Evolutionary conservation across 2,329 filamentous ascomycete genomes (phyloP).

Genomic region (Fusarium camptoceras): DNA sequence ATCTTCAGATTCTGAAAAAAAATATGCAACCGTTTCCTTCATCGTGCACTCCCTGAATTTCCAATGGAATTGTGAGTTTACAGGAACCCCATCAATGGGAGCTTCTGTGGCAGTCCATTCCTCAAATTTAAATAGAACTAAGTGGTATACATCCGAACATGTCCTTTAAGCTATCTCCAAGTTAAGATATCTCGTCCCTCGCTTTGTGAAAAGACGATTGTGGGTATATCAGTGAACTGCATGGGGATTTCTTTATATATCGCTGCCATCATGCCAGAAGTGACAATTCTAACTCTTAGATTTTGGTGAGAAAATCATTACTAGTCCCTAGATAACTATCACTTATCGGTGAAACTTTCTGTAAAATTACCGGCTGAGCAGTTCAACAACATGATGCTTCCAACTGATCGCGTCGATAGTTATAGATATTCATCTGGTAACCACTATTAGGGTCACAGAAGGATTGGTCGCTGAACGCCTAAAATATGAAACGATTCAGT

Average conservation of each 20-base stretch:
- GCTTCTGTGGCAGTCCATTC: not conserved
- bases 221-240: not conserved
- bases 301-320: not conserved
- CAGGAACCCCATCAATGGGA: not conserved
- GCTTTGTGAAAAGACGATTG: not conserved
- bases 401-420: not conserved
- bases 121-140: not conserved
- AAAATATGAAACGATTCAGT: not conserved
- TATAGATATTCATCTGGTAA: not conserved
- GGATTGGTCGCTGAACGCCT: too few relatives aligned
- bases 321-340: accelerated
- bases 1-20: too few relatives aligned
- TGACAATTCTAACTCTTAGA: not conserved
- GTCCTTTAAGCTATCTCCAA: not conserved
- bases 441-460: not conserved
- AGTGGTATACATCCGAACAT: not conserved
- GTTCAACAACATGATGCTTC: not conserved
- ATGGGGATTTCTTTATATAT: accelerated
- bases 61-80: not conserved
- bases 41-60: not conserved
- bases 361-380: not conserved
- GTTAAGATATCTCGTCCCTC: not conserved
- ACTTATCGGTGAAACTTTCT: not conserved
- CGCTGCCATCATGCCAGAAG: not conserved
- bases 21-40: not conserved